Base-by-base conservation (phyloP, 1,139 yeast genomes). In the Hemisphaericaspora subhashii region DNA sequence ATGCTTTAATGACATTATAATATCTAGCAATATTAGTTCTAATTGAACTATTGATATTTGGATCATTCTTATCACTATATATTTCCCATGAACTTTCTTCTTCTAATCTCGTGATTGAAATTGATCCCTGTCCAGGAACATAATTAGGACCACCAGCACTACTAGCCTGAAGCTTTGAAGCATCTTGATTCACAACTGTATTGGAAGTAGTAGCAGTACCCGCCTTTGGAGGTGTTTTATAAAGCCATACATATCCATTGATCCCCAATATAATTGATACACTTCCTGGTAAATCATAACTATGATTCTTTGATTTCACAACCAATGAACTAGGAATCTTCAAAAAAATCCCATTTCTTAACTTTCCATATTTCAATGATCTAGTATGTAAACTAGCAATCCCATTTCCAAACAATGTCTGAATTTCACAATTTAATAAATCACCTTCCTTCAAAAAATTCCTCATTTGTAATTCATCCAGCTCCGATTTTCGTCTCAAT, bases 31-130 rank as follows among this genome's bases (percentile, higher is more conserved):
- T 90, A 17, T 89, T 84, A 45, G 77, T 79, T 50, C 94, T 75
- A 7, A 81, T 72, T 15, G 77, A 68, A 13, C 68, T 63, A 4
- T 86, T 65, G 15, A 94, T 83, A 18, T 65, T 56, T 4, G 60
- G 63, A 47, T 90, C 98, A 57, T 94, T 94, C 44, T 78, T 76
- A 60, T 94, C 98, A 39, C 95, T 84, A 63, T 94, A 94, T 38
- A 94, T 92, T 55, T 90, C 96, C 90, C 95, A 83, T 2, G 96
- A 86, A 34, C 96, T 85, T 55, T 89, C 96, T 57, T 92, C 97
- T 57, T 94, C 98, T 36, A 92, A 66, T 50, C 95, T 73, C 5
- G 97, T 89, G 40, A 92, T 86, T 13, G 92, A 75, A 1, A 82
- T 79, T 14, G 79, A 69, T 4, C 77, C 86, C 41, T 72, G 67